Evolutionary conservation across 495 filamentous ascomycete species (phyloP), one percentile per base, ranked within the genome.

Genomic region (Hypoxylon perforatum): DNA sequence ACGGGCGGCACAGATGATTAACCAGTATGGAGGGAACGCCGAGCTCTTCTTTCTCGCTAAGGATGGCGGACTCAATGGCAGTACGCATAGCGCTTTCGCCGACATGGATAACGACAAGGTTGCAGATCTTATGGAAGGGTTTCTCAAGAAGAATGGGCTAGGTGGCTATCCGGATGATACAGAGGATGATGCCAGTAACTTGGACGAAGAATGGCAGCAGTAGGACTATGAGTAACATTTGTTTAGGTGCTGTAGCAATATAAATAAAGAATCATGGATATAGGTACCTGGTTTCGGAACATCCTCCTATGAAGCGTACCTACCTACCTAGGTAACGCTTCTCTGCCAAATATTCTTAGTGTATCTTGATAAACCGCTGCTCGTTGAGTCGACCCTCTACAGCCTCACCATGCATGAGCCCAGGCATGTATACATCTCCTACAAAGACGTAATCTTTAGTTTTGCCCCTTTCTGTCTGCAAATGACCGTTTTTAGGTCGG

Each of bases 81-180:
- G 70, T 49, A 81, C 79, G 11, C 80, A 84, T 52, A 79, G 77
- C 39, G 60, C 79, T 1, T 82, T 84, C 65, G 76, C 78, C 7
- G 81, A 84, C 63, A 65, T 81, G 70, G 69, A 80, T 53, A 84
- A 84, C 52, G 69, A 66, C 3, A 72, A 81, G 63, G 76, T 81
- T 6, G 80, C 74, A 0, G 77, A 23, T 2, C 63, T 82, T 7
- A 49, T 82, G 51, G 76, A 82, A 35, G 57, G 76, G 1, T 78
- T 79, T 49, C 53, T 83, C 50, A 60, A 60, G 46, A 57, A 72
- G 35, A 76, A 79, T 56, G 57, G 33, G 1, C 65, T 83, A 17
- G 72, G 78, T 51, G 56, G 59, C 1, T 83, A 80, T 15, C 28
- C 53, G 45, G 36, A 38, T 61, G 51, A 57, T 14, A 23, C 17